Percentiles rank a stretch among this genome's conserved stretches.
Evolutionary conservation across 345 rosid species (phyloP).

Genomic region (Isatis tinctoria): DNA sequence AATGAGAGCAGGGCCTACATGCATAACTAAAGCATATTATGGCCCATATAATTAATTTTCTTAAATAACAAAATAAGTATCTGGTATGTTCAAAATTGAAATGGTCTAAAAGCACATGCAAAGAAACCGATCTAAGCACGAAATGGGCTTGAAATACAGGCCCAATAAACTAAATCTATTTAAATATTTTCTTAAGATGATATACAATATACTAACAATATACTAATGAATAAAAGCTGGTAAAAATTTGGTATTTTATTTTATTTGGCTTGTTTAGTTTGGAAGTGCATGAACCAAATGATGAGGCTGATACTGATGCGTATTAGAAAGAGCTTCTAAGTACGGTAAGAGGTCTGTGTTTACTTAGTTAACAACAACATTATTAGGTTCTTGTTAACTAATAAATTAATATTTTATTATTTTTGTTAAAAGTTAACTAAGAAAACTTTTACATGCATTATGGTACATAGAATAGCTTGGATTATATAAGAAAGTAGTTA

Average conservation of each 20-base stretch:
- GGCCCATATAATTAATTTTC: neutral
- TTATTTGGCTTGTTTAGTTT: neutral
- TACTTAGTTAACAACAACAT: no score
- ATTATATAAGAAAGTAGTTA: neutral
- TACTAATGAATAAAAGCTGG: neutral
- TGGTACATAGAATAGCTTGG: no score
- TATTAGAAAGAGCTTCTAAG: neutral
- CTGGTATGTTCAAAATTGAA: neutral
- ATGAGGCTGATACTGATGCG: neutral
- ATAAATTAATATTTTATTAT: no score
- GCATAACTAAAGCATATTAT: neutral
- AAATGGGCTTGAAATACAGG: neutral
- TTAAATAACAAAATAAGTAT: neutral
- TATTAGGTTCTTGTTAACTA: no score
- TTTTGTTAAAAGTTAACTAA: no score
- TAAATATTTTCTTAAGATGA: neutral
- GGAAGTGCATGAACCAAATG: neutral
- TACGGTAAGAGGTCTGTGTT: neutral
- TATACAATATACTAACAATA: no score
- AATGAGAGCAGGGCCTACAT: slow-evolving; percentile 1
- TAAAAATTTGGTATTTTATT: neutral
- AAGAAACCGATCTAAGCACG: neutral
- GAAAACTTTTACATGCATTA: neutral
- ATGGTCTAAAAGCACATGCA: neutral
- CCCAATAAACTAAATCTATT: neutral